Base-by-base conservation (phyloP, 768 basidiomycete species). In the Myochromella boudieri region DNA sequence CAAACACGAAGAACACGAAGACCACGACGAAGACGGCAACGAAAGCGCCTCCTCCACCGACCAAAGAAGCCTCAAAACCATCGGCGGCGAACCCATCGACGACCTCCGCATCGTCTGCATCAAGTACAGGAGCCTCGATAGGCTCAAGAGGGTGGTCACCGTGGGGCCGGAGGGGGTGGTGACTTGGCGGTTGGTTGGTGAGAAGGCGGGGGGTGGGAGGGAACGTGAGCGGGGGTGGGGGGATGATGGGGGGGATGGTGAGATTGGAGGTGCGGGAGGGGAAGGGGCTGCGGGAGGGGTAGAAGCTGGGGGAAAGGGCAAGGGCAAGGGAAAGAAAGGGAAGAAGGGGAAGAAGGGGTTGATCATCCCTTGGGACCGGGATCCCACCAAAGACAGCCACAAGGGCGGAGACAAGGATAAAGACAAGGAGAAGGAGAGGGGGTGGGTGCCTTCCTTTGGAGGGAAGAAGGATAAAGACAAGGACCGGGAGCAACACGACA, bases 21-120 rank as follows among this genome's bases (percentile, higher is more conserved):
- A 31, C 25, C 25, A 42, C 5, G 8, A 29, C 27, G n/a, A 15
- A 4, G 28, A 46, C 28, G 14, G 22, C 25, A 36, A 22, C n/a
- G 7, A 39, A 17, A 26, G 4, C 10, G 27, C 22, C 4, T 20
- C 36, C 5, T 31, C 8, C 29, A n/a, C 29, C 29, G 29, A n/a
- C 8, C 4, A n/a, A 10, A 21, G 39, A 25, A 2, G 22, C 24
- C 42, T n/a, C 12, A 37, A 36, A 25, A 27, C 38, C 0, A 37
- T 49, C 8, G 54, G 37, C 0, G 51, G 41, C 15, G 47, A 49
- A 37, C 40, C 41, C 3, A 32, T 47, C 14, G 54, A 55, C 14
- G 46, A 57, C 15, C 33, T 68, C 54, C 56, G 50, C 49, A 68
- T 75, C 26, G 61, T 77, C 22, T 76, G 73, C 49, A 63, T 74